phyloP scores from a whole-genome alignment of 2,329 filamentous ascomycete species.

The Neonectria faginata region DNA sequence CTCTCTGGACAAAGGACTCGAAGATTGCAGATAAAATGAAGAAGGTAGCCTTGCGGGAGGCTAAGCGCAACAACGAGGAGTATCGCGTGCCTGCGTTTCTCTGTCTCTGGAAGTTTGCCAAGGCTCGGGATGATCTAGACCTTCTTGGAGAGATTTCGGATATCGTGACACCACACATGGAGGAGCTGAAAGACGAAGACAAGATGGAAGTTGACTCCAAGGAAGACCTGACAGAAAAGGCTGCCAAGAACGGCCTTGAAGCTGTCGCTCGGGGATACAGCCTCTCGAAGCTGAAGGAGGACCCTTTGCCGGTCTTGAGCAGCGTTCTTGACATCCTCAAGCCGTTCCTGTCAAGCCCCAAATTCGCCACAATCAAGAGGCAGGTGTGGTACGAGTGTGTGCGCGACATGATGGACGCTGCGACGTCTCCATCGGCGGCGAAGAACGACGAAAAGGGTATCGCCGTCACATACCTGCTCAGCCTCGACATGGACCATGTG shows the following conservation, averaged over 20 bases:
- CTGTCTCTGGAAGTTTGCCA: conserved; percentile 79
- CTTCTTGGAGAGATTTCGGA: conserved; percentile 74
- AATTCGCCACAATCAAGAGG: conserved; percentile 59
- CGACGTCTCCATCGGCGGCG: conserved; percentile 40
- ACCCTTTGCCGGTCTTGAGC: conserved; percentile 53
- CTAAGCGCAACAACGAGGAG: conserved; percentile 87
- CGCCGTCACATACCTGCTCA: conserved; percentile 56
- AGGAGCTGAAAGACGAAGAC: conserved; percentile 68
- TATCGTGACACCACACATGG: conserved; percentile 73
- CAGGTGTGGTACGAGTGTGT: conserved; percentile 66
- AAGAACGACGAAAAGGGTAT: conserved; percentile 38
- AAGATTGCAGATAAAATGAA: conserved; percentile 73
- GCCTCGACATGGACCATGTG: conserved; percentile 59
- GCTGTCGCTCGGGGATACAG: conserved; percentile 64
- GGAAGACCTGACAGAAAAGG: conserved; percentile 57
- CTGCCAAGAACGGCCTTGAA: conserved; percentile 63
- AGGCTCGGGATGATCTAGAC: conserved; percentile 74
- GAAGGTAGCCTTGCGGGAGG: conserved; percentile 86
- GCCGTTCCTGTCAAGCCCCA: conserved; percentile 54
- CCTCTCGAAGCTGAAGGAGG: conserved; percentile 52
- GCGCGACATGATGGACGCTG: conserved; percentile 60
- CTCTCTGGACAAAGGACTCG: conserved; percentile 66
- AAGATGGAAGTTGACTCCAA: conserved; percentile 77
- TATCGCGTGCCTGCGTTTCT: conserved; percentile 83
- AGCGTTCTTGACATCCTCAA: conserved; percentile 55